Base-by-base conservation (phyloP, 148 eudicot genomes). In the Arbutus unedo region DNA sequence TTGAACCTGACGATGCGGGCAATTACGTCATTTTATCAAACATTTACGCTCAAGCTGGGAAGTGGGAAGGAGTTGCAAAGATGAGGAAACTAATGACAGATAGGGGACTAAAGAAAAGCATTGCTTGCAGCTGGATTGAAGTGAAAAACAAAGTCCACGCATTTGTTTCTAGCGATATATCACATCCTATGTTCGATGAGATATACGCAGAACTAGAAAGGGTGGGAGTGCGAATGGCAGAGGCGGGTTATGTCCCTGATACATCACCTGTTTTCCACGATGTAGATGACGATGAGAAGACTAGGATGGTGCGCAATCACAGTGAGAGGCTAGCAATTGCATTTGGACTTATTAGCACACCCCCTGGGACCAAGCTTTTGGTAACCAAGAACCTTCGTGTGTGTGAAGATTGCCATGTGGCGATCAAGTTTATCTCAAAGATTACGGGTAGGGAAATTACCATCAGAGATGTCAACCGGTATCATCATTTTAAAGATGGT, bases 241-340 rank as follows among this genome's bases (percentile, higher is more conserved):
- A 82, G 81, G 88, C 88, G 23, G 94, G 94, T 4, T 91, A 92
- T 78, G 90, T 88, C 43, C 87, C 91, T 18, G 84, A 82, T 25
- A 90, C 91, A 25, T 79, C 84, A 49, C 90, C 92, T 3, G 93
- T 92, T 31, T 90, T 90, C 66, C 92, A 92, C 67, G 93, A 92
- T 49, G 88, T 92, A 75, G 93, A 92, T 18, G 91, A 92, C 55
- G 91, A 89, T 88, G 93, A 92, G 85, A 92, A 92, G 86, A 83
- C 83, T 14, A 81, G 82, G 64, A 92, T 90, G 90, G 91, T 92
- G 62, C 86, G 87, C 73, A 87, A 88, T 79, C 94, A 92, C 77
- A 92, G 94, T 74, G 94, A 92, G 82, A 88, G 93, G 83, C 86
- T 92, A 43, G 94, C 94, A 11, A 92, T 90, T 86, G 93, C 94